Base-by-base conservation (phyloP, 2,329 filamentous ascomycete species). In the Fusarium albidum region DNA sequence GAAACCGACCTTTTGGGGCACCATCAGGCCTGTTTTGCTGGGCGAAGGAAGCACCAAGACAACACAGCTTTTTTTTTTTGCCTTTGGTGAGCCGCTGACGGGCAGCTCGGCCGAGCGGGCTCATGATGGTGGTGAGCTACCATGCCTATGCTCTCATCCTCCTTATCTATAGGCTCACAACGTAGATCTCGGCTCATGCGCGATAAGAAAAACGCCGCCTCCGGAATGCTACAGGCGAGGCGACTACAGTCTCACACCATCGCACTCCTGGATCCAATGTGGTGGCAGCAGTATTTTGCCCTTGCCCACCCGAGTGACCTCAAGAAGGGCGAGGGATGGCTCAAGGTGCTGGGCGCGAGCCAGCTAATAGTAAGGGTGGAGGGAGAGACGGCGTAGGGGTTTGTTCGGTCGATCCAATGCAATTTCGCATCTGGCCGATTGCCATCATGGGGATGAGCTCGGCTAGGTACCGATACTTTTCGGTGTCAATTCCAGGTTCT, bases 1-100 rank as follows among this genome's bases (percentile, higher is more conserved):
- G 66, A 67, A 63, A 67, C 64, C 58, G 55, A 64, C 57, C 58
- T 55, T 66, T 69, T 68, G 67, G 67, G 65, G 65, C 65, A 68
- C 65, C 65, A 68, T 68, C 61, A 66, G 52, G 48, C 50, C 54
- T 34, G 54, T 55, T 61, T 65, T 63, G 55, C 54, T 66, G 57
- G 55, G 59, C 49, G 49, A 55, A 21, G 4, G 21, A 21, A 7
- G 21, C 21, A 21, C 21, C 48, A 45, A 9, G 29, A 39, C 38
- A 59, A 47, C 33, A 43, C 33, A 35, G 28, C 41, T 40, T 47
- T 62, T 57, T 21, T 21, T 21, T 21, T 21, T 21, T 21, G 39
- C 46, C 40, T 58, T 57, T 59, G 50, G 40, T 65, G 49, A 61
- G 49, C 63, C 55, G 52, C 49, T 55, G 49, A 55, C 43, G n/a